These are phyloP conservation scores for Adansonia digitata DNA, from an alignment of 345 rosid species.

Conservation along the genomic window DNA sequence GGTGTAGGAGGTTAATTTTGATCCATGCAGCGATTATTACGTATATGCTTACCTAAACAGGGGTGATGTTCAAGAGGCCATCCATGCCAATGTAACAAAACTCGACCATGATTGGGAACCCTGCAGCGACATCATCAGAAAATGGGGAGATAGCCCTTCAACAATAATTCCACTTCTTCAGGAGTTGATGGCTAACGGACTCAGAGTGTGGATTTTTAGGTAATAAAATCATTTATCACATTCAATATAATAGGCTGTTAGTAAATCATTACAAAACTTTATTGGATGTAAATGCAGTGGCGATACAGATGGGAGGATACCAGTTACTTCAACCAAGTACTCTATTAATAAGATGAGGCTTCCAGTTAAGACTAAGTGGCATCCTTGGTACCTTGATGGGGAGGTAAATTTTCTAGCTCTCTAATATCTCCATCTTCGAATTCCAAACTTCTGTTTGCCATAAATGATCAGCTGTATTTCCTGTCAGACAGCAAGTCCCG, in stretches of 20 bases:
- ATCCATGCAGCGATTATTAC: slow-evolving; percentile 66
- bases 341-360: slow-evolving; percentile 62
- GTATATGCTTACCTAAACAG: slow-evolving; percentile 65
- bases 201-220: slow-evolving; percentile 78
- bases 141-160: slow-evolving; percentile 68
- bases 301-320: slow-evolving; percentile 78
- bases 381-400: slow-evolving; percentile 62
- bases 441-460: neutral
- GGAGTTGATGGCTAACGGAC: slow-evolving; percentile 46
- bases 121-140: slow-evolving; percentile 47
- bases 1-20: slow-evolving; percentile 43
- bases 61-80: slow-evolving; percentile 67
- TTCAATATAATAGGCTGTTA: too few relatives aligned
- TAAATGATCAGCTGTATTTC: neutral
- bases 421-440: neutral
- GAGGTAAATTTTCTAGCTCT: slow-evolving; percentile 35
- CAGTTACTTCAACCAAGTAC: slow-evolving; percentile 70
- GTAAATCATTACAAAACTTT: too few relatives aligned
- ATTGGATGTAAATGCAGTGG: slow-evolving; percentile 53
- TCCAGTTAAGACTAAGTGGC: slow-evolving; percentile 53
- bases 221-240: slow-evolving; percentile 17
- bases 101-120: slow-evolving; percentile 65
- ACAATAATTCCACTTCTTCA: slow-evolving; percentile 55
- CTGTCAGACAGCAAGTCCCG: neutral
- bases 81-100: slow-evolving; percentile 78